Base-by-base conservation (phyloP, 441 rosid species). In the Corymbia calophylla region DNA sequence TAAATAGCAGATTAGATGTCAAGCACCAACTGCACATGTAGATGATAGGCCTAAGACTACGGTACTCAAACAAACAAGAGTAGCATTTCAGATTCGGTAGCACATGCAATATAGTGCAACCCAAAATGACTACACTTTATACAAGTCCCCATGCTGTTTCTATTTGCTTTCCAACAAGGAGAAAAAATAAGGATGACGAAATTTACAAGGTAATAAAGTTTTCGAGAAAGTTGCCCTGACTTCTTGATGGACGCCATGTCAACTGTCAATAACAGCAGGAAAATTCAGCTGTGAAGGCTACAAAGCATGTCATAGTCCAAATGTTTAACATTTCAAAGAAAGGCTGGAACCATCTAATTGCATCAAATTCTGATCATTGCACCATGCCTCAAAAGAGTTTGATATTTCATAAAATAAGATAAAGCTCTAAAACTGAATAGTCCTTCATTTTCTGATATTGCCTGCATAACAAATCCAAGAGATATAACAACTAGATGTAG, bases 161-260 rank as follows among this genome's bases (percentile, higher is more conserved):
- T 39, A 39, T 39, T 73, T 73, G 49, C 84, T 73, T 73, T 73
- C 84, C 84, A 73, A 73, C 51, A 73, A 39, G 9, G 51, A 73
- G 84, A 73, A 27, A 73, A 73, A 39, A 73, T 39, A 73, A 73
- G 84, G 89, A 88, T 84, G 56, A 81, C 66, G 89, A 88, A 56
- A 88, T 88, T 56, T 55, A 88, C 89, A 54, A 88, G 89, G 89
- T 66, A 81, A 70, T 11, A 53, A 73, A 73, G 84, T 88, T 56
- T 80, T 14, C 35, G 62, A 32, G 70, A 73, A 60, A 80, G 87
- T 56, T 80, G 89, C 87, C 68, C 89, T 16, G 89, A 55, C 55
- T 88, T 88, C 86, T 88, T 88, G 58, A 60, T 88, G 89, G 73
- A 88, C 55, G 89, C 89, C 60, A 80, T 88, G 49, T 80, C 89